Evolutionary conservation across 768 basidiomycete genomes (phyloP).

Genomic region (Kwoniella bestiolae): DNA sequence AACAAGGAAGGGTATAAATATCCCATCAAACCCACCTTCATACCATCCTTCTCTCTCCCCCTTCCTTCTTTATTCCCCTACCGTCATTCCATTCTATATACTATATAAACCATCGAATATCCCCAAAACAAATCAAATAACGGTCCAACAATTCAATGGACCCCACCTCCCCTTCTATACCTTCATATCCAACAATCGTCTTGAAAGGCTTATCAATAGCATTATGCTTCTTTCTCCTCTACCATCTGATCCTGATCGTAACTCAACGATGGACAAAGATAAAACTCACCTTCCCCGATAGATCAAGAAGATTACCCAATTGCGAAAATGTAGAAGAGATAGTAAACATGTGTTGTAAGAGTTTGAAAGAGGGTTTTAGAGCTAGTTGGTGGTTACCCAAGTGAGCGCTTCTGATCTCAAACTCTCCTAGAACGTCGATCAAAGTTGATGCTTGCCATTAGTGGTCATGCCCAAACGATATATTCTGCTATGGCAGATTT

Average conservation of each 20-base stretch:
- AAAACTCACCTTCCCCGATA: conserved; percentile 12
- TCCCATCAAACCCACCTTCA: not conserved
- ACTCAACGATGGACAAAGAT: conserved; percentile 7
- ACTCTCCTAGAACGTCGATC: not conserved
- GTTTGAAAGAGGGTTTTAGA: conserved; percentile 29
- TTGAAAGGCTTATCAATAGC: not conserved
- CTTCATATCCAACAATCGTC: not conserved
- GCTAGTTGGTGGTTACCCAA: conserved; percentile 52
- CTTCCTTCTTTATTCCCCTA: not conserved
- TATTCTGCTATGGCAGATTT: conserved; percentile 54
- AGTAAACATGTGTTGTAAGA: conserved; percentile 16
- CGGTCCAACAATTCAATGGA: conserved; percentile 13
- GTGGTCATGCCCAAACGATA: conserved; percentile 54
- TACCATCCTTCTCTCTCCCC: not conserved
- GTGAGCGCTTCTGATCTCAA: conserved; percentile 20
- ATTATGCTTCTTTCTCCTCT: conserved; percentile 14
- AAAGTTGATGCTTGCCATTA: conserved; percentile 6
- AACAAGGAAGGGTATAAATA: not conserved
- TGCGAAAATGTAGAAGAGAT: conserved; percentile 2
- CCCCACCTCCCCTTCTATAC: not conserved
- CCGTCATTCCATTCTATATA: not conserved
- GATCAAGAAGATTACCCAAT: not conserved
- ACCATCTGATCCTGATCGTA: not conserved
- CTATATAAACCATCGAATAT: not conserved
- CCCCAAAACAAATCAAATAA: not conserved